These are phyloP conservation scores for Leptodermis oblonga DNA, from an alignment of 257 asterid genomes.

Conservation along the genomic window DNA sequence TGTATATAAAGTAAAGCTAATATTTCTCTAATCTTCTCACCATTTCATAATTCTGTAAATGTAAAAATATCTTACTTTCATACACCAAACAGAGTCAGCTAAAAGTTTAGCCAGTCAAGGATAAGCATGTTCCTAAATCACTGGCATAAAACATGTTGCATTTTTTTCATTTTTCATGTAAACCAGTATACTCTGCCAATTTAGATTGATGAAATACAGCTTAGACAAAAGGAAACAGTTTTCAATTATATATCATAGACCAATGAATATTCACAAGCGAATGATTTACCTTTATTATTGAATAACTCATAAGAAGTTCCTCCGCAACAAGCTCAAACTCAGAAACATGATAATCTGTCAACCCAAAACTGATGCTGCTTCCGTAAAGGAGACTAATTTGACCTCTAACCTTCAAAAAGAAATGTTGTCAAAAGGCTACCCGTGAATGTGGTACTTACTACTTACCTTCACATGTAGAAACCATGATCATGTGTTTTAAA, in stretches of 20 bases:
- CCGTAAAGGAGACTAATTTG: slow-evolving; percentile 80
- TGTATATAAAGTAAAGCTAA: no score
- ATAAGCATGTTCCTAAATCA: neutral
- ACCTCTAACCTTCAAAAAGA: slow-evolving; percentile 79
- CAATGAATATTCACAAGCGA: slow-evolving; percentile 2
- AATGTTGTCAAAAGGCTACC: slow-evolving; percentile 3
- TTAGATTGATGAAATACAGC: neutral
- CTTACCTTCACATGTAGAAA: no score
- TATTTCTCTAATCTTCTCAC: neutral
- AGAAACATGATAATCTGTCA: slow-evolving; percentile 80
- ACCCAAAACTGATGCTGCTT: slow-evolving; percentile 86
- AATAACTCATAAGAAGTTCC: slow-evolving; percentile 93
- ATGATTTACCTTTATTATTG: slow-evolving; percentile 65
- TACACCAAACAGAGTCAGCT: neutral
- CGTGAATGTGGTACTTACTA: neutral
- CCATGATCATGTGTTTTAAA: slow-evolving; percentile 1
- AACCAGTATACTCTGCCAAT: neutral
- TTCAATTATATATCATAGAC: neutral
- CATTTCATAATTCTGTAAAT: neutral
- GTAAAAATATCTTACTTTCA: neutral
- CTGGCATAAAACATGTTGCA: neutral
- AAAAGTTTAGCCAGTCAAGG: neutral
- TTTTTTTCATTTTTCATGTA: neutral
- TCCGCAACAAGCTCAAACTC: slow-evolving; percentile 98
- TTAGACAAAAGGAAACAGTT: neutral